Percentiles rank a stretch among this genome's conserved stretches.
Evolutionary conservation across 2,329 filamentous ascomycete species (phyloP).

Genomic region (Diplodia scrobiculata): DNA sequence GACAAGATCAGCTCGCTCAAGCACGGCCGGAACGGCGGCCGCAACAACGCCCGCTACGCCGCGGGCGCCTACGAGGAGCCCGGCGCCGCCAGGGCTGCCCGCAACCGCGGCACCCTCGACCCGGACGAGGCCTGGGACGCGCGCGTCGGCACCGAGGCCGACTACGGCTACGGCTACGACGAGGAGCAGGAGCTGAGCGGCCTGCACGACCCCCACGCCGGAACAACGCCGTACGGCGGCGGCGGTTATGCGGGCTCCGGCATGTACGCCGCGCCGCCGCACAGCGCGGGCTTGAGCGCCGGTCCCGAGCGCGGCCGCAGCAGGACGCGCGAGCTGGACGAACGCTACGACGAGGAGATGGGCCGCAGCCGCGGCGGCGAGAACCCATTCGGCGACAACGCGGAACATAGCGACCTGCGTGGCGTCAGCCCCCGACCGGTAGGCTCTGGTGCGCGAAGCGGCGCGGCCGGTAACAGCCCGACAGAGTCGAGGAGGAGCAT

Average conservation of each 20-base stretch:
- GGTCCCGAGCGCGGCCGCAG: conserved; percentile 50
- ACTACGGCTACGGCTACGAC: conserved; percentile 68
- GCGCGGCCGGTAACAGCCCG: conserved; percentile 58
- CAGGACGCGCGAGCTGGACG: conserved; percentile 52
- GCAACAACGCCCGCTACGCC: conserved; percentile 54
- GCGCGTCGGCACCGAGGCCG: conserved; percentile 72
- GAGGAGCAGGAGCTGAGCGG: conserved; percentile 77
- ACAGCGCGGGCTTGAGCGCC: conserved; percentile 37
- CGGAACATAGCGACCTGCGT: conserved; percentile 64
- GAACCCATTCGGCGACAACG: conserved; percentile 74
- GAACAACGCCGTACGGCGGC: conserved; percentile 44
- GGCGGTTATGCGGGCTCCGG: conserved; percentile 41
- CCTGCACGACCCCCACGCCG: conserved; percentile 48
- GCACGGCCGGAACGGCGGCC: conserved; percentile 55
- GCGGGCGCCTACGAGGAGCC: conserved; percentile 74
- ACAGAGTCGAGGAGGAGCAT: conserved; percentile 66
- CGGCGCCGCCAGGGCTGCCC: conserved; percentile 38
- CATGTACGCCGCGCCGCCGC: conserved; percentile 35
- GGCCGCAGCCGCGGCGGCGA: conserved; percentile 41
- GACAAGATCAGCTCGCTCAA: conserved; percentile 65
- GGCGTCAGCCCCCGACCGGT: conserved; percentile 75
- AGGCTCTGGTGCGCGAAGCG: conserved; percentile 48
- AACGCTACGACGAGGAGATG: conserved; percentile 35
- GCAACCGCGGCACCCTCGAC: conserved; percentile 61
- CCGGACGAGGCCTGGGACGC: conserved; percentile 86